Base-by-base conservation (phyloP, 257 asterid species). In the Scutellaria barbata region DNA sequence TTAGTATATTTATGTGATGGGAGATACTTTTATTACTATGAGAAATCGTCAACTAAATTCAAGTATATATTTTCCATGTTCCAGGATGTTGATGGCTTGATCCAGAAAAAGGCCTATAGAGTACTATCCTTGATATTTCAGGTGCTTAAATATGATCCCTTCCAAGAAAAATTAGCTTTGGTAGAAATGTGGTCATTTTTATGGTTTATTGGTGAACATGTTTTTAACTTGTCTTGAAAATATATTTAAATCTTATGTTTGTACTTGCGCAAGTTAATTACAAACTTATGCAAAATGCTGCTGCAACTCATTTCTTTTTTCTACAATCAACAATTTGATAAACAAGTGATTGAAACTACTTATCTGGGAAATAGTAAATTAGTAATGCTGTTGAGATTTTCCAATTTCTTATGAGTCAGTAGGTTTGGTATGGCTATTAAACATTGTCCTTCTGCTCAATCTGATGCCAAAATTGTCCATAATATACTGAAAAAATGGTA, bases 41-140 rank as follows among this genome's bases (percentile, higher is more conserved):
- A 64, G 54, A 54, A 59, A 61, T 33, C 47, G 66, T 65, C 47
- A 59, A 46, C 58, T 57, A 42, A 53, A 53, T 58, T 58, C 64
- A 16, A 10, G 14, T 59, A 17, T 66, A 35, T 69, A 6, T 13
- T 56, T 52, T 37, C 66, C 72, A 33, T 77, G 50, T 74, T 80
- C 66, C 88, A 95, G 99, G 98, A 84, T 45, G 73, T n/a, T 48
- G 95, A 89, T 74, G 90, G 95, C 61, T 63, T 84, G 84, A 81
- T 95, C 79, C 99, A 95, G 87, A 95, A 95, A 82, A 92, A 82
- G 85, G 96, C 94, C 48, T 92, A 95, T 68, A 86, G 90, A 79
- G 96, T 85, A 66, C 88, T 89, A 9, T 87, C 95, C 20, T 73
- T 83, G 72, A 82, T 95, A 80, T 81, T 89, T 69, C 85, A 75